Base-by-base conservation (phyloP, 306 rosid species). In the Begonia masoniana region DNA sequence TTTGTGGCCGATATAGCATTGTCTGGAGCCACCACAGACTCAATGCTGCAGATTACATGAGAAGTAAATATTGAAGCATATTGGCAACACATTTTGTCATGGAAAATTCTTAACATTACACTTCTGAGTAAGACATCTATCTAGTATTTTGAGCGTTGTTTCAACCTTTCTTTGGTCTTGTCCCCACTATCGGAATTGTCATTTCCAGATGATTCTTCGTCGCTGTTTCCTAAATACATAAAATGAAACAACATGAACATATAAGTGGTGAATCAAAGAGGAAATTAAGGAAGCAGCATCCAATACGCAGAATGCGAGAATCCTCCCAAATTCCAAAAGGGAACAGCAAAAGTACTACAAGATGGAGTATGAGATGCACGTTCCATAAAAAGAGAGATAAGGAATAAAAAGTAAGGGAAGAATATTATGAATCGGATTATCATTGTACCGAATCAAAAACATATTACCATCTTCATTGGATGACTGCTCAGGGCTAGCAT, bases 381-480 rank as follows among this genome's bases (percentile, higher is more conserved):
- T 24, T 16, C 36, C 55, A 54, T 64, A 31, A 31, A 31, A 31
- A 31, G 39, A 39, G 14, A 15, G 39, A 41, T 9, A 8, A 8
- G 15, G 26, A 15, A 60, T 10, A 60, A 55, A 41, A 50, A 16
- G n/a, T 11, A 39, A 36, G 4, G 15, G 50, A 35, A 45, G 49
- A 45, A 3, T 45, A 10, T 11, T 45, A 45, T 45, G 49, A 45
- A 45, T 6, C 15, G 2, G 49, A 11, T 10, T 45, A 10, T 7
- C 49, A 10, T 10, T n/a, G 6, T 10, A 64, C n/a, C 50, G 47
- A 12, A 57, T 45, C 52, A 56, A 59, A 47, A 67, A 31, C 60
- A 57, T 54, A 53, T 71, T 73, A 84, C 95, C 95, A 69, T 82
- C 96, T 42, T 91, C 93, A 41, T 85, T 78, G 13, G 95, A 83